Base-by-base conservation (phyloP, 345 rosid species). In the Raphanus raphanistrum region DNA sequence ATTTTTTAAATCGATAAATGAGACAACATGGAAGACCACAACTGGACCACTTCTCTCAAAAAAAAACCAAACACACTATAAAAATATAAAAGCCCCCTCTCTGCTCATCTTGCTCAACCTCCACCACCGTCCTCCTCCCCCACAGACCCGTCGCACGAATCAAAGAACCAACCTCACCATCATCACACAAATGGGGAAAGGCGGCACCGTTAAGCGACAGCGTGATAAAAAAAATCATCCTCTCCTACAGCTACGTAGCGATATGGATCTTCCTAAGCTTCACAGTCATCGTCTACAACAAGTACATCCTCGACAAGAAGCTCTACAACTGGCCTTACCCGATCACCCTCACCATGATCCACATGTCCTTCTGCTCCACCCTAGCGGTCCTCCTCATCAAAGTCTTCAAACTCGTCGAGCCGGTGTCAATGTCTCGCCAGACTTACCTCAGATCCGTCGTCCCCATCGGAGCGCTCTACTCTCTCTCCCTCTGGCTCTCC, bases 271-370 rank as follows among this genome's bases (percentile, higher is more conserved):
- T 92, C 96, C 87, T 94, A 48, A 88, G 93, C 82, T 94, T 94
- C 89, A 94, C 97, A 15, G 98, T 94, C 58, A 94, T 94, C 84
- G 97, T 94, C 57, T 94, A 90, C 96, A 94, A 94, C 92, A 94
- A 94, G 73, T 93, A 88, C 90, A 93, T 93, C 97, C 92, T 93
- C 58, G 98, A 93, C 84, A 89, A 89, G 82, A 92, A 94, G 89
- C 90, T 94, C 94, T 94, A 94, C 87, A 90, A 92, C 76, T 94
- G 98, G 98, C 98, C 98, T 0, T 94, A 82, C 84, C 98, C 98
- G 4, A 88, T 94, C 85, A 89, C 98, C 2, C 98, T 94, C 50
- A 94, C 98, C 76, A 90, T 94, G 94, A 94, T 94, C 87, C 98
- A 94, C 85, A 94, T 94, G 98, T 87, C 96, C 64, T 94, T 94